Percentiles rank a stretch among this genome's conserved stretches.
Evolutionary conservation across 305 asterid genomes (phyloP).

Genomic region (Fraxinus albicans): DNA sequence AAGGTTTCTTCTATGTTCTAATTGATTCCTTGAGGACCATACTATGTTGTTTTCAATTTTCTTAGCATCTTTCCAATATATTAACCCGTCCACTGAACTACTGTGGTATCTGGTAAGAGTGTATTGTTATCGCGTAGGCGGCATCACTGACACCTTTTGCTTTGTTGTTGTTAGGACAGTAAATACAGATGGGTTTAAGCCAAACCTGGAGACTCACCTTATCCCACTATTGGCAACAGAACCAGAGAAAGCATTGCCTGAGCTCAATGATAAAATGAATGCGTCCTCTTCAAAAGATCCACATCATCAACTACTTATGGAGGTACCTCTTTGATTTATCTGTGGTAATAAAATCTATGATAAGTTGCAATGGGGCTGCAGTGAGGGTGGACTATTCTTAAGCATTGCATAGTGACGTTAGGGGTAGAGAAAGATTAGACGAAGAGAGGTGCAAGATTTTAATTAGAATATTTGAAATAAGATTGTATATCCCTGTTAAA

Average conservation of each 20-base stretch:
- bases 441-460: background rate
- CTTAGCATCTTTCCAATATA: background rate
- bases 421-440: slow-evolving; percentile 3
- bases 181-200: slow-evolving; percentile 94
- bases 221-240: slow-evolving; percentile 76
- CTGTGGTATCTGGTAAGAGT: slow-evolving; percentile 2
- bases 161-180: slow-evolving; percentile 64
- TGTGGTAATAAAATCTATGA: slow-evolving; percentile 9
- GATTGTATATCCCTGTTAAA: background rate
- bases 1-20: slow-evolving; percentile 9
- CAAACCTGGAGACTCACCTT: slow-evolving; percentile 93
- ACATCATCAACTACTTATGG: slow-evolving; percentile 83
- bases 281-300: slow-evolving; percentile 51
- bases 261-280: slow-evolving; percentile 47
- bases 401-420: slow-evolving; percentile 12
- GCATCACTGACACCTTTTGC: slow-evolving; percentile 26
- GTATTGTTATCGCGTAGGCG: slow-evolving; percentile 18
- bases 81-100: slow-evolving; percentile 11
- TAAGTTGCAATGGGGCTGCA: slow-evolving; percentile 12
- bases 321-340: slow-evolving; percentile 48
- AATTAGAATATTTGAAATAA: background rate
- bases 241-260: slow-evolving; percentile 50
- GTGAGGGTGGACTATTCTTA: slow-evolving; percentile 4
- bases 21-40: slow-evolving; percentile 1
- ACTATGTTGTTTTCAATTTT: slow-evolving; percentile 4